phyloP scores from a whole-genome alignment of 2,329 filamentous ascomycete species.

The Zasmidium cellare region DNA sequence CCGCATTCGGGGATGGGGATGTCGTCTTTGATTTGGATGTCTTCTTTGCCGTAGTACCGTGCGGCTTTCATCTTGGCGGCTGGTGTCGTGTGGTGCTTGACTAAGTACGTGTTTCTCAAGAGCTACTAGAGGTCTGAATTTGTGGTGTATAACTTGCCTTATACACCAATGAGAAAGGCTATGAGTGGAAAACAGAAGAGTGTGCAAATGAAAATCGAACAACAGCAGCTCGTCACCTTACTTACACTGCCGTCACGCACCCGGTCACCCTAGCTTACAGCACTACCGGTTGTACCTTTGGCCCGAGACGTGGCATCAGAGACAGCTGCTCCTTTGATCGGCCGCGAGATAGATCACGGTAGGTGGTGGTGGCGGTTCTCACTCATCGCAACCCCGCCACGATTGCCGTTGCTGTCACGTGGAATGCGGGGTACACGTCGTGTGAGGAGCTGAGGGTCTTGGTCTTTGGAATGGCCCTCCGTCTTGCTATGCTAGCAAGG shows the following conservation, averaged over 20 bases:
- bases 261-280: background rate
- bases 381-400: background rate
- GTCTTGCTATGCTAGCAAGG: too few relatives aligned
- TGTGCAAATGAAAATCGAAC: background rate
- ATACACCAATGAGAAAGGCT: too few relatives aligned
- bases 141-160: too few relatives aligned
- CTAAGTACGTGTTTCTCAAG: too few relatives aligned
- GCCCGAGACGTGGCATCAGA: background rate
- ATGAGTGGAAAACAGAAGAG: background rate
- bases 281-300: background rate
- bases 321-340: too few relatives aligned
- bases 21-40: constrained; percentile 55
- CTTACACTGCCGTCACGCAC: background rate
- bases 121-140: too few relatives aligned
- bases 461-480: background rate
- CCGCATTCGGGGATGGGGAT: constrained; percentile 50
- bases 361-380: background rate
- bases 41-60: constrained; percentile 56
- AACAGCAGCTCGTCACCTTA: background rate
- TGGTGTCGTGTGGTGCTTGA: too few relatives aligned
- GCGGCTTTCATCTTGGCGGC: constrained; percentile 53
- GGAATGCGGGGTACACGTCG: background rate
- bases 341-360: background rate
- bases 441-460: background rate
- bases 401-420: background rate